Evolutionary conservation across 2,329 filamentous ascomycete species (phyloP), one percentile per base, ranked within the genome.

Genomic region (Thelonectria olida): DNA sequence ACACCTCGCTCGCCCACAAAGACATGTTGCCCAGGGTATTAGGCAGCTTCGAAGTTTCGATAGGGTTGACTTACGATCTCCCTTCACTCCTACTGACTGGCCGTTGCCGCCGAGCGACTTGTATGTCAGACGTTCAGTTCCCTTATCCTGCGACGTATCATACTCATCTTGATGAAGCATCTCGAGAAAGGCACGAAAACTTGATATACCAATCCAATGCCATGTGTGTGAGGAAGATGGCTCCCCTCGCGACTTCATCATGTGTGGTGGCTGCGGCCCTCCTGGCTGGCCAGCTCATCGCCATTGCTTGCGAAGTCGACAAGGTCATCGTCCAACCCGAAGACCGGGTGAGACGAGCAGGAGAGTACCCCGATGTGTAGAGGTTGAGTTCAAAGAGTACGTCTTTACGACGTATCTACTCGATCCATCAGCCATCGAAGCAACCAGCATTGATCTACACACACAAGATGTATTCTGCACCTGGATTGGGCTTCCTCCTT

Each of bases 321-420:
- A 44, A 39, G 34, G 15, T 57, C 39, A 42, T 20, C 39, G 39
- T 42, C 39, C 39, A 13, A 23, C 20, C 12, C 39, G 39, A 42
- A 50, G 64, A 50, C 58, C 64, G 57, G 34, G 42, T 8, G 19
- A 55, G 34, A 44, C 36, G 55, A 41, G 34, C 13, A 20, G 19
- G 25, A 2, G 2, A 15, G 34, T 23, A 17, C 27, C 20, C n/a
- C 42, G 17, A 47, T 47, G 42, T 22, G 42, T 27, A 25, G 42
- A 47, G 25, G 42, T 47, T 2, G 25, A 47, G 6, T 47, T 47
- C 42, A 25, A 47, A 28, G 42, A 47, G 22, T 28, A 27, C 9
- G 23, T 47, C 10, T 47, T 47, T 27, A 47, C 42, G 5, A 47
- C 17, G 22, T 27, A 47, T 7, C 12, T 47, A 7, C 22, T 47